Percentiles rank a stretch among this genome's conserved stretches.
Conservation (phyloP, 495 filamentous ascomycete species). For the Hypoxylon crocopeplum region DNA sequence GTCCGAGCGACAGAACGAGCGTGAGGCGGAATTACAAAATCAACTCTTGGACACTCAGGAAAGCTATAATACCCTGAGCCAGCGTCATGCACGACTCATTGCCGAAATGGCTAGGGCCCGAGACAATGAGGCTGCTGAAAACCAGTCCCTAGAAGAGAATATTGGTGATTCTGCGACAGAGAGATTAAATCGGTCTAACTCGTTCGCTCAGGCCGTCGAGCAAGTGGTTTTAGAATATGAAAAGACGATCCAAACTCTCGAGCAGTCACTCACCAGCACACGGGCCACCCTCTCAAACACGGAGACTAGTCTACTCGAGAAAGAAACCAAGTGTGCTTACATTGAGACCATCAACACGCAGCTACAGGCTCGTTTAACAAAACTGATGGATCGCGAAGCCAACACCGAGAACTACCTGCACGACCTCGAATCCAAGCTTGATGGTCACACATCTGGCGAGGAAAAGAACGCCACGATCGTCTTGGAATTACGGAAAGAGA, state of each 20-base stretch:
- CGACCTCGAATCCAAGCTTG: slow-evolving; percentile 86
- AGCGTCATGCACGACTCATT: slow-evolving; percentile 93
- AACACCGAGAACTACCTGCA: slow-evolving; percentile 91
- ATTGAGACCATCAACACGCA: slow-evolving; percentile 91
- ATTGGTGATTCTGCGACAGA: slow-evolving; percentile 83
- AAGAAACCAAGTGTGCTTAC: slow-evolving; percentile 90
- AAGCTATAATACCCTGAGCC: slow-evolving; percentile 88
- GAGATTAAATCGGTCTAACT: slow-evolving; percentile 89
- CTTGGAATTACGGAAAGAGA: slow-evolving; percentile 87
- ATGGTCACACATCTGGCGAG: slow-evolving; percentile 88
- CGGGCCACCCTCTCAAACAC: slow-evolving; percentile 80
- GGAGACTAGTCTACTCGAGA: slow-evolving; percentile 87
- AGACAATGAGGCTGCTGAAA: slow-evolving; percentile 64
- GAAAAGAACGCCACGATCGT: slow-evolving; percentile 89
- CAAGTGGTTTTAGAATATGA: slow-evolving; percentile 97
- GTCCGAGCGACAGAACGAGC: slow-evolving; percentile 80
- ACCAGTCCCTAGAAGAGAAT: slow-evolving; percentile 58
- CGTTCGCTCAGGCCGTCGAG: slow-evolving; percentile 93
- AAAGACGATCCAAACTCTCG: slow-evolving; percentile 94
- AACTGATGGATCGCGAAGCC: slow-evolving; percentile 85
- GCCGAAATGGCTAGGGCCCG: slow-evolving; percentile 89
- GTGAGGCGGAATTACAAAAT: slow-evolving; percentile 91
- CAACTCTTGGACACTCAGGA: slow-evolving; percentile 92
- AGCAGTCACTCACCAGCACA: slow-evolving; percentile 90
- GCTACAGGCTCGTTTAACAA: slow-evolving; percentile 85